phyloP scores from a whole-genome alignment of 2,329 filamentous ascomycete species.

The Fusarium pseudonygamai region DNA sequence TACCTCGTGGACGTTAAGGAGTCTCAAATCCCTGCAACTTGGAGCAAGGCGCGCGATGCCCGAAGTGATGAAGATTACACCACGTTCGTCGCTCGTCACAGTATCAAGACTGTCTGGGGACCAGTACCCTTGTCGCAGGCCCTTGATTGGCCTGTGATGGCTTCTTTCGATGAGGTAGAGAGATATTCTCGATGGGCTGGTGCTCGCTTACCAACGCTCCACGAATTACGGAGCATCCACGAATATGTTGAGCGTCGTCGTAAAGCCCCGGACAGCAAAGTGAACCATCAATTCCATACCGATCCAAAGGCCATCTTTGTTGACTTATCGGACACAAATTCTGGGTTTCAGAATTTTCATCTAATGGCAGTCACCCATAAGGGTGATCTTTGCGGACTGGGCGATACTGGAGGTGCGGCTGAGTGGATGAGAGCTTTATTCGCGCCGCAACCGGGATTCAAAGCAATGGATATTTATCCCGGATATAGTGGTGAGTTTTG shows the following conservation, averaged over 20 bases:
- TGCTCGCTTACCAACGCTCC: slow-evolving; percentile 20
- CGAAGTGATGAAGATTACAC: neutral
- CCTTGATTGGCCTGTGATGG: slow-evolving; percentile 21
- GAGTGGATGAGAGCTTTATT: slow-evolving; percentile 21
- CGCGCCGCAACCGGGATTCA: slow-evolving; percentile 16
- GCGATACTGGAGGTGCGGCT: slow-evolving; percentile 22
- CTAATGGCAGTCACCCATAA: slow-evolving; percentile 10
- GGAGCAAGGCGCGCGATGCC: neutral
- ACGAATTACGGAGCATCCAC: slow-evolving; percentile 25
- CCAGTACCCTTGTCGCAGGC: slow-evolving; percentile 1
- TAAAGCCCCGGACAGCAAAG: neutral
- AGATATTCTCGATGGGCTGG: slow-evolving; percentile 10
- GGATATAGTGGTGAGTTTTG: slow-evolving; percentile 17
- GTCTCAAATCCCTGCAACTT: neutral
- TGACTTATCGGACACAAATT: slow-evolving; percentile 7
- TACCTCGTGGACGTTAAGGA: neutral
- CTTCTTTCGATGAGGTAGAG: slow-evolving; percentile 25
- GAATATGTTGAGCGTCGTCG: neutral
- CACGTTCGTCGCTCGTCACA: slow-evolving; percentile 2
- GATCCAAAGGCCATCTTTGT: slow-evolving; percentile 1
- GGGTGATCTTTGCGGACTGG: slow-evolving; percentile 11
- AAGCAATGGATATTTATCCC: slow-evolving; percentile 28
- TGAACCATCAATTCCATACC: slow-evolving; percentile 6
- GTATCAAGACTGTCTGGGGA: slow-evolving; percentile 21
- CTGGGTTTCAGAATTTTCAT: slow-evolving; percentile 20